These are phyloP conservation scores for Malus hybrid DNA, from an alignment of 331 rosid genomes.

Conservation along the genomic window DNA sequence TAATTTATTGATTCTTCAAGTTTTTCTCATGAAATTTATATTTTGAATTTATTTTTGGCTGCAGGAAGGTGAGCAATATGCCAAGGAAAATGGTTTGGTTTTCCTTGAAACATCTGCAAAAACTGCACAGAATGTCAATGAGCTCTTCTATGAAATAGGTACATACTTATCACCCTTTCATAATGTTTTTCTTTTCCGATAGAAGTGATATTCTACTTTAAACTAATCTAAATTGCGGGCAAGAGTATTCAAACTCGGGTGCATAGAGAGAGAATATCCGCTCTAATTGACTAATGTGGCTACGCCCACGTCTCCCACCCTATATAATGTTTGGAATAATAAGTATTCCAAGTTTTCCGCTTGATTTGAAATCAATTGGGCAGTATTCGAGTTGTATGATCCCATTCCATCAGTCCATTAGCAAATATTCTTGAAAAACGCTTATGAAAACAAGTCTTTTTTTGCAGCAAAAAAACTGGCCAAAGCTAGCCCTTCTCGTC, in stretches of 20 bases:
- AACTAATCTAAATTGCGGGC: too few relatives aligned
- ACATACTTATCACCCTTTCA: conserved; percentile 2
- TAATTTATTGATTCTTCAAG: neutral
- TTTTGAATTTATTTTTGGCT: neutral
- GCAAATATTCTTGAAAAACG: neutral
- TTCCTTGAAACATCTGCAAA: conserved; percentile 86
- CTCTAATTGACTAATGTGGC: neutral
- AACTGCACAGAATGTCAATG: conserved; percentile 79
- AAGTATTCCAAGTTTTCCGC: too few relatives aligned
- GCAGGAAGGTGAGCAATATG: conserved; percentile 76
- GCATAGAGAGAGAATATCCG: neutral
- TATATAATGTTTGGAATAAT: too few relatives aligned
- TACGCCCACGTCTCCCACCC: neutral
- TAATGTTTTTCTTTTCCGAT: neutral
- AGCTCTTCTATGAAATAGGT: conserved; percentile 92
- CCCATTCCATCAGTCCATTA: neutral
- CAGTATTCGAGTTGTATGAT: too few relatives aligned
- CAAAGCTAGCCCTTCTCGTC: conserved; percentile 60
- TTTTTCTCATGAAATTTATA: neutral
- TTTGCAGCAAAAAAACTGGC: conserved; percentile 74
- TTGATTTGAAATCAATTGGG: too few relatives aligned
- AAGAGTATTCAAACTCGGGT: neutral
- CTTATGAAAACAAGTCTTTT: neutral
- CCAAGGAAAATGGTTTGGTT: conserved; percentile 63
- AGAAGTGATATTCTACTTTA: neutral